phyloP scores from a whole-genome alignment of 2,329 filamentous ascomycete genomes.

The Colletotrichum incanum region DNA sequence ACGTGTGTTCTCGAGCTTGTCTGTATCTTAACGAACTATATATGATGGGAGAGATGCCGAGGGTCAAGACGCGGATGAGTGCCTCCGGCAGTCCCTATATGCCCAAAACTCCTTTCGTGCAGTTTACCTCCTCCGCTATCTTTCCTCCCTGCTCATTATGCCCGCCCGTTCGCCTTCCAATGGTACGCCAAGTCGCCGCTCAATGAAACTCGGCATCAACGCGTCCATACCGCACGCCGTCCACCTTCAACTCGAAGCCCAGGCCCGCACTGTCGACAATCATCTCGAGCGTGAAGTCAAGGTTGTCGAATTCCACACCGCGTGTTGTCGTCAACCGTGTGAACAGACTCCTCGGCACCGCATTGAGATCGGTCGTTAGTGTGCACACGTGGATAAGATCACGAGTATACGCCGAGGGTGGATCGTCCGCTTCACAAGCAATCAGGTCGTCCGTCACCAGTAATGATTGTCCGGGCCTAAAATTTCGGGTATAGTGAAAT shows the following conservation, averaged over 20 bases:
- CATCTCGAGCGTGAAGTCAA: slow-evolving; percentile 89
- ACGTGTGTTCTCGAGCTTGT: slow-evolving; percentile 29
- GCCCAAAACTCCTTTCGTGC: slow-evolving; percentile 22
- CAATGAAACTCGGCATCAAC: slow-evolving; percentile 86
- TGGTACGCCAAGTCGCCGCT: slow-evolving; percentile 38
- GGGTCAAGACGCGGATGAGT: neutral
- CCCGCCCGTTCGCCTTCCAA: neutral
- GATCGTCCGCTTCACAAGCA: slow-evolving; percentile 79
- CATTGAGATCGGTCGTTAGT: slow-evolving; percentile 83
- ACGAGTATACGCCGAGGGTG: slow-evolving; percentile 72
- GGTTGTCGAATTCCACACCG: slow-evolving; percentile 85
- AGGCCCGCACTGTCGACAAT: slow-evolving; percentile 83
- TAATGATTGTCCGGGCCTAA: slow-evolving; percentile 83
- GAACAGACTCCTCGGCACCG: slow-evolving; percentile 81
- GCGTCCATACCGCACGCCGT: slow-evolving; percentile 82
- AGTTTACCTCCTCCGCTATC: slow-evolving; percentile 2
- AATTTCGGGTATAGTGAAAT: slow-evolving; percentile 90
- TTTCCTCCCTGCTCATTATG: slow-evolving; percentile 4
- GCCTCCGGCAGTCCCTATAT: slow-evolving; percentile 5
- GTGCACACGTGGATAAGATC: slow-evolving; percentile 83
- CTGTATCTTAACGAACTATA: slow-evolving; percentile 29
- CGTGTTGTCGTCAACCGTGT: slow-evolving; percentile 83
- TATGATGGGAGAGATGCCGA: slow-evolving; percentile 21
- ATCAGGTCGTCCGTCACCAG: slow-evolving; percentile 87
- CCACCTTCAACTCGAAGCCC: slow-evolving; percentile 84